phyloP scores from a whole-genome alignment of 140 eudicot genomes.

The Stevia rebaudiana region DNA sequence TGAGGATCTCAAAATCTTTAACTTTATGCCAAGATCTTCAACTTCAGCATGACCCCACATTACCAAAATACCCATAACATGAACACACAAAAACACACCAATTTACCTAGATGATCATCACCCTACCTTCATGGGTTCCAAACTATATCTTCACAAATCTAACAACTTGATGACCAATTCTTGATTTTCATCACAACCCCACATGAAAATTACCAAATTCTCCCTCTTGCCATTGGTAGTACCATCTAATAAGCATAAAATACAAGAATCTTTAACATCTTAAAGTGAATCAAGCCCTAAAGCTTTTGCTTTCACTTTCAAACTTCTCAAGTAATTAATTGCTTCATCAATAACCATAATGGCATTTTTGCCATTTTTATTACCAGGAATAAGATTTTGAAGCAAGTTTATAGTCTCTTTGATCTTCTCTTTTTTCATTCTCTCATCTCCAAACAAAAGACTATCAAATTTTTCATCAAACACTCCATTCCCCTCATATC shows the following conservation, averaged over 20 bases:
- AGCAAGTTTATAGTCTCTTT: slow-evolving; percentile 47
- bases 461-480: slow-evolving; percentile 19
- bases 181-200: slow-evolving; percentile 11
- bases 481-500: slow-evolving; percentile 17
- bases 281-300: slow-evolving; percentile 49
- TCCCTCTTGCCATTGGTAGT: neutral
- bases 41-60: slow-evolving; percentile 19
- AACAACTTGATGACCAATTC: slow-evolving; percentile 16
- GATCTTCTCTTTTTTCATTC: slow-evolving; percentile 45
- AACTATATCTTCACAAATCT: slow-evolving; percentile 12
- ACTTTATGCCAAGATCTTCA: slow-evolving; percentile 14
- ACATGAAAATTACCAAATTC: slow-evolving; percentile 1
- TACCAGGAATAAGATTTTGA: slow-evolving; percentile 55
- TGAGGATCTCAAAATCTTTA: slow-evolving; percentile 6
- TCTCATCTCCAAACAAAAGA: slow-evolving; percentile 30
- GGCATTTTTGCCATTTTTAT: slow-evolving; percentile 54
- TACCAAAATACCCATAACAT: slow-evolving; percentile 13
- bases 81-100: slow-evolving; percentile 7
- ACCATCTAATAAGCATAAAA: neutral
- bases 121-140: slow-evolving; percentile 17
- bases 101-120: slow-evolving; percentile 25
- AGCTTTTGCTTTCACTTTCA: slow-evolving; percentile 59
- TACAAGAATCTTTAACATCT: neutral
- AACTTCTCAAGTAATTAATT: slow-evolving; percentile 43
- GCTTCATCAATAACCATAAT: slow-evolving; percentile 69